Conservation (phyloP, 2,329 filamentous ascomycete genomes). For the Tricladium varicosporioides region DNA sequence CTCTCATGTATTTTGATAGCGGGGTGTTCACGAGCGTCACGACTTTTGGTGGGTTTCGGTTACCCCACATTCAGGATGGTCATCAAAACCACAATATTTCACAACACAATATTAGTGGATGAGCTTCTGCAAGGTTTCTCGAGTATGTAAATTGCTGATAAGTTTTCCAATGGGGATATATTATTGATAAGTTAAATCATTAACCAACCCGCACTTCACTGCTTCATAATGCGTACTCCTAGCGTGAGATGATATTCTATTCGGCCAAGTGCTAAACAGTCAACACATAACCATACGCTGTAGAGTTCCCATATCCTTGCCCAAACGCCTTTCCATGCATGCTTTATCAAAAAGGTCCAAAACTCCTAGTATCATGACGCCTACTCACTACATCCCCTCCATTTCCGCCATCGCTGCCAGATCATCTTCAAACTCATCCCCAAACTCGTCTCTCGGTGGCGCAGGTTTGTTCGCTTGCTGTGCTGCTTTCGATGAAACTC, state of each 20-base stretch:
- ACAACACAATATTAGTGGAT: too few relatives aligned
- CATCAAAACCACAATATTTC: neutral
- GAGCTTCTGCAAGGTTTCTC: too few relatives aligned
- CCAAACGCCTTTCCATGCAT: neutral
- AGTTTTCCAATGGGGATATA: too few relatives aligned
- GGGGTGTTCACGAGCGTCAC: neutral
- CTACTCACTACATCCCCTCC: slow-evolving; percentile 37
- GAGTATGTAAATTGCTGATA: too few relatives aligned
- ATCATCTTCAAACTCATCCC: slow-evolving; percentile 44
- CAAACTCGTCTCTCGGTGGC: too few relatives aligned
- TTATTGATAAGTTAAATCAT: too few relatives aligned
- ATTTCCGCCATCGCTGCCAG: slow-evolving; percentile 64
- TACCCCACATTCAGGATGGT: neutral
- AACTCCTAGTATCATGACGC: neutral
- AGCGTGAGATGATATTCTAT: too few relatives aligned
- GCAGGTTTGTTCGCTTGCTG: too few relatives aligned
- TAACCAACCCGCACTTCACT: too few relatives aligned
- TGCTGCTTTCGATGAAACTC: slow-evolving; percentile 20
- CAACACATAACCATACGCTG: too few relatives aligned
- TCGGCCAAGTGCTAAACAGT: too few relatives aligned
- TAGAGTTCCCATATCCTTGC: neutral
- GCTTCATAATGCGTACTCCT: too few relatives aligned
- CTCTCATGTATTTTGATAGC: neutral
- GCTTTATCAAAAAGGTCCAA: neutral
- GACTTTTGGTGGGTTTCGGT: neutral